Conservation (phyloP, 1,139 yeast species). For the Kurtzmaniella quercitrusa region DNA sequence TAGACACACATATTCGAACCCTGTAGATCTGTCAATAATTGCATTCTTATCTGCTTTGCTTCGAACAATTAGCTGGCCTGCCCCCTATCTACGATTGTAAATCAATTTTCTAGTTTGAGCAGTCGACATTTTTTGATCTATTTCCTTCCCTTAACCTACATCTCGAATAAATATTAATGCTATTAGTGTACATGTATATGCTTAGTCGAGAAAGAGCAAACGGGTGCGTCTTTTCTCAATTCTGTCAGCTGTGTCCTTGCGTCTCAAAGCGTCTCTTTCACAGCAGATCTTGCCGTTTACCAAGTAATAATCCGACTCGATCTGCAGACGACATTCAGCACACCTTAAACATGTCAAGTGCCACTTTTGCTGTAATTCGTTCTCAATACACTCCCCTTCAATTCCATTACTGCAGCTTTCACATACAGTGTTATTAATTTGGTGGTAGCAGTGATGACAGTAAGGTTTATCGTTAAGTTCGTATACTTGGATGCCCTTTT, state of each 20-base stretch:
- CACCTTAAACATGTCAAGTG: conserved; percentile 63
- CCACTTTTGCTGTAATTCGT: conserved; percentile 62
- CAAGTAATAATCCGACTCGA: conserved; percentile 53
- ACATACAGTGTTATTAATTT: conserved; percentile 71
- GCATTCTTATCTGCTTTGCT: too few relatives aligned
- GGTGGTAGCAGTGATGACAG: conserved; percentile 80
- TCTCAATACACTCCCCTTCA: conserved; percentile 88
- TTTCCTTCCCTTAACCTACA: too few relatives aligned
- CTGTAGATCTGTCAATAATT: too few relatives aligned
- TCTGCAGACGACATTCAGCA: conserved; percentile 42
- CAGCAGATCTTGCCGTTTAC: conserved; percentile 50
- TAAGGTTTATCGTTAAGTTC: conserved; percentile 75
- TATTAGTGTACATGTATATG: neutral
- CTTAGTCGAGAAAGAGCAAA: conserved; percentile 30
- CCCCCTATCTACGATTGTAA: too few relatives aligned
- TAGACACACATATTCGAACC: neutral
- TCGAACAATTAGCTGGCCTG: too few relatives aligned
- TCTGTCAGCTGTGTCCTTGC: conserved; percentile 24
- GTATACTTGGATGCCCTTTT: conserved; percentile 67
- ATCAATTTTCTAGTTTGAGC: too few relatives aligned
- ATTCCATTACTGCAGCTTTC: conserved; percentile 67
- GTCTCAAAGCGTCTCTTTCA: conserved; percentile 35
- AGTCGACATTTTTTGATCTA: too few relatives aligned
- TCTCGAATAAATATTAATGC: neutral
- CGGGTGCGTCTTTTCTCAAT: conserved; percentile 45